A percentile compares a stretch with the other conserved stretches of the same genome.
Conservation (phyloP, 805 yeast species). For the Metschnikowia corniflorae region DNA sequence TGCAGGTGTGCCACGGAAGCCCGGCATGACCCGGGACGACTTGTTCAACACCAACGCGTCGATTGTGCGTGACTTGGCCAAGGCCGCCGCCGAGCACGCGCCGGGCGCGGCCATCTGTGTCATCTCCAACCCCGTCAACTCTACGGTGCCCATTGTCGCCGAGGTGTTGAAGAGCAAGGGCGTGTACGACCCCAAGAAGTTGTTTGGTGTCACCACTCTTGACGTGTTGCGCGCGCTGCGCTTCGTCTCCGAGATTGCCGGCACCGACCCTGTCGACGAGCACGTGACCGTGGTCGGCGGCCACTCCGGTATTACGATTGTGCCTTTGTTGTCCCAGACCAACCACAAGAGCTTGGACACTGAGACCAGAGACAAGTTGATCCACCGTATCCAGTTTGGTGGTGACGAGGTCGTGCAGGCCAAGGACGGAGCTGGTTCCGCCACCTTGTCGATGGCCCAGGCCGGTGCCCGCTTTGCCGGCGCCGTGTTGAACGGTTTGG, state of each 20-base stretch:
- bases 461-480: constrained; percentile 80
- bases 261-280: constrained; percentile 75
- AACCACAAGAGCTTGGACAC: constrained; percentile 59
- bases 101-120: constrained; percentile 82
- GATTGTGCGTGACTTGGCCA: constrained; percentile 88
- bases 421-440: constrained; percentile 91
- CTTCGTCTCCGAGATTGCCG: constrained; percentile 65
- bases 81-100: constrained; percentile 73
- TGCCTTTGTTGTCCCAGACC: constrained; percentile 86
- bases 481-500: constrained; percentile 60
- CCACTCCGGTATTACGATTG: constrained; percentile 95
- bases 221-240: constrained; percentile 88
- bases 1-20: constrained; percentile 98
- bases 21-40: constrained; percentile 98
- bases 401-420: constrained; percentile 96
- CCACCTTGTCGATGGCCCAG: constrained; percentile 90
- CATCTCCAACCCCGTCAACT: constrained; percentile 95
- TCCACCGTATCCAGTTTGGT: constrained; percentile 91
- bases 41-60: constrained; percentile 94
- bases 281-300: constrained; percentile 91
- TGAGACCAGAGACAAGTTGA: constrained; percentile 62
- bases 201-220: constrained; percentile 94
- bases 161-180: constrained; percentile 84
- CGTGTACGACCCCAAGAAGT: constrained; percentile 85
- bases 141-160: constrained; percentile 94